phyloP scores from a whole-genome alignment of 106 monocot species.

The Allium fistulosum region DNA sequence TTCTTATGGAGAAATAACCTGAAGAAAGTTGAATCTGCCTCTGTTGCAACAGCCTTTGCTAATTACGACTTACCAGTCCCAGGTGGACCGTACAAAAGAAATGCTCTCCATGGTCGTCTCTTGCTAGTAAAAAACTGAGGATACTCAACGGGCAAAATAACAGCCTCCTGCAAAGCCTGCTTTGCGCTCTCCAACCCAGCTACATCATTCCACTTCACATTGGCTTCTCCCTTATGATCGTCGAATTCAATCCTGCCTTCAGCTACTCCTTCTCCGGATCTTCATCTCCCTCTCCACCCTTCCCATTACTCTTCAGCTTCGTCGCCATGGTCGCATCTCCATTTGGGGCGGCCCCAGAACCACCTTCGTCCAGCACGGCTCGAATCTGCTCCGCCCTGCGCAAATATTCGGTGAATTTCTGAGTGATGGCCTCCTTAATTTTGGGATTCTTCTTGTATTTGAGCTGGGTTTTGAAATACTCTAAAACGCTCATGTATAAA shows the following conservation, averaged over 20 bases:
- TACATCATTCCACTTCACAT: neutral
- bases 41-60: too few species aligned
- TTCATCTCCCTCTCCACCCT: neutral
- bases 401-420: neutral
- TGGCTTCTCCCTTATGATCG: neutral
- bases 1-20: neutral
- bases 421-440: too few species aligned
- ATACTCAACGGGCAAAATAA: too few species aligned
- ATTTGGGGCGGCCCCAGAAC: neutral
- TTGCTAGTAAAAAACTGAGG: too few species aligned
- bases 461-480: too few species aligned
- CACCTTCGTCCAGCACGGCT: neutral
- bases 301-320: neutral
- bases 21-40: too few species aligned
- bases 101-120: too few species aligned
- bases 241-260: neutral
- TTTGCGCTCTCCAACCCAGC: too few species aligned
- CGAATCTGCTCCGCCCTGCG: neutral
- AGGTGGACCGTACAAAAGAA: too few species aligned
- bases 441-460: too few species aligned
- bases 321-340: neutral
- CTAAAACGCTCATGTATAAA: neutral
- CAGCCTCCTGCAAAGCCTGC: too few species aligned
- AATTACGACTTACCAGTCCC: too few species aligned
- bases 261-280: constrained; percentile 2